These are phyloP conservation scores for Entomortierella parvispora DNA, from an alignment of 192 early-diverging fungal species.

Conservation along the genomic window DNA sequence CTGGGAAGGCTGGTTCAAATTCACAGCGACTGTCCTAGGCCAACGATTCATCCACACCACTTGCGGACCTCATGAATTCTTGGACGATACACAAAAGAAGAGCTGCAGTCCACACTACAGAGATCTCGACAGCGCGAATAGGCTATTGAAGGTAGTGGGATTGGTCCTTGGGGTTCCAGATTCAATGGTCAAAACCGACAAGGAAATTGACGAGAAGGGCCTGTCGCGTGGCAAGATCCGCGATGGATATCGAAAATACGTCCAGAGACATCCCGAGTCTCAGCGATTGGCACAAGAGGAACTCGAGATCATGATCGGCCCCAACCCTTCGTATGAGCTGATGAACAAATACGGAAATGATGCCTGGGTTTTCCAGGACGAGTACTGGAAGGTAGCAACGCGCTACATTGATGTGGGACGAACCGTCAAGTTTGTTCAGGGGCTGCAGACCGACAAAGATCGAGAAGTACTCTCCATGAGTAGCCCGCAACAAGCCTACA, in stretches of 20 bases:
- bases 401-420: conserved; percentile 22
- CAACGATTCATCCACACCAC: conserved; percentile 15
- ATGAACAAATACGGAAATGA: conserved; percentile 18
- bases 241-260: not conserved
- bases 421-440: conserved; percentile 5
- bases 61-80: conserved; percentile 16
- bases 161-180: conserved; percentile 2
- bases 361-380: not conserved
- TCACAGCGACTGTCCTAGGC: conserved; percentile 17
- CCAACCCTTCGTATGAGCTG: not conserved
- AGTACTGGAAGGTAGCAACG: conserved; percentile 20
- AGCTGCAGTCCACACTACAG: conserved; percentile 19
- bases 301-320: conserved; percentile 7
- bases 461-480: not conserved
- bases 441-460: conserved; percentile 1
- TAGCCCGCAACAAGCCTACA: not conserved
- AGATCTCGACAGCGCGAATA: conserved; percentile 2
- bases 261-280: conserved; percentile 1
- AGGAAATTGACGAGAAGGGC: not conserved
- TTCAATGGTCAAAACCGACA: conserved; percentile 18
- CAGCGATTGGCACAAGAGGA: conserved; percentile 12
- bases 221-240: not conserved
- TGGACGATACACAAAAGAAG: conserved; percentile 6
- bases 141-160: no score
- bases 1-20: conserved; percentile 34